Evolutionary conservation across 1,284 basidiomycete genomes (phyloP).

Genomic region (Lignosus rhinocerotis): DNA sequence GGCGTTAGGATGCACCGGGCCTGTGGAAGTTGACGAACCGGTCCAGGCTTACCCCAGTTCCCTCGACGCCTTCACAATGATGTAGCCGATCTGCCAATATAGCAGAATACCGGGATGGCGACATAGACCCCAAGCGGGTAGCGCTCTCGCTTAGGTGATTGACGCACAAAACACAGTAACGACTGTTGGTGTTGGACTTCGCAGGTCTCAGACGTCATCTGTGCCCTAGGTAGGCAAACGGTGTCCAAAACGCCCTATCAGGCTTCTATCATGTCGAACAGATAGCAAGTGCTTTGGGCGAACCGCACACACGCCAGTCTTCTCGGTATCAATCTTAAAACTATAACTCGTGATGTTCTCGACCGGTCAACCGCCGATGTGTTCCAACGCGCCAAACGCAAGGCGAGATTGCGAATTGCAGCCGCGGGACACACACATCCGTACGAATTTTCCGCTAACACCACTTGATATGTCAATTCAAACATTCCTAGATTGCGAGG

Average conservation of each 20-base stretch:
- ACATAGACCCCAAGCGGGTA: background rate
- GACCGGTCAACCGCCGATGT: background rate
- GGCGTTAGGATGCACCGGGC: background rate
- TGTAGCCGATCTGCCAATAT: too few species aligned
- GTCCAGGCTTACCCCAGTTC: background rate
- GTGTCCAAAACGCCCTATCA: slow-evolving; percentile 1
- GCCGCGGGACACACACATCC: background rate
- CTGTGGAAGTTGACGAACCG: background rate
- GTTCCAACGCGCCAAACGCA: background rate
- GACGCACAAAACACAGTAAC: background rate
- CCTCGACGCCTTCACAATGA: background rate
- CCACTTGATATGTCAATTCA: slow-evolving; percentile 19
- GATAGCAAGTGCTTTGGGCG: background rate
- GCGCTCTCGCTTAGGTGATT: background rate
- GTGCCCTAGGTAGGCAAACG: background rate
- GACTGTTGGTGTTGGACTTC: too few species aligned
- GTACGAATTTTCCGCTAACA: slow-evolving; percentile 6
- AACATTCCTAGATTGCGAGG: slow-evolving; percentile 23
- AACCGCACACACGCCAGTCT: slow-evolving; percentile 7
- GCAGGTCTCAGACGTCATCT: background rate
- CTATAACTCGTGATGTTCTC: slow-evolving; percentile 15
- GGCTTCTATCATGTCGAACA: slow-evolving; percentile 5
- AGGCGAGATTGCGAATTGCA: background rate
- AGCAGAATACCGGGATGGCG: background rate
- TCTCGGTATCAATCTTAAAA: slow-evolving; percentile 15